phyloP scores from a whole-genome alignment of 176 grass and related monocot species.

The Microstegium vimineum region DNA sequence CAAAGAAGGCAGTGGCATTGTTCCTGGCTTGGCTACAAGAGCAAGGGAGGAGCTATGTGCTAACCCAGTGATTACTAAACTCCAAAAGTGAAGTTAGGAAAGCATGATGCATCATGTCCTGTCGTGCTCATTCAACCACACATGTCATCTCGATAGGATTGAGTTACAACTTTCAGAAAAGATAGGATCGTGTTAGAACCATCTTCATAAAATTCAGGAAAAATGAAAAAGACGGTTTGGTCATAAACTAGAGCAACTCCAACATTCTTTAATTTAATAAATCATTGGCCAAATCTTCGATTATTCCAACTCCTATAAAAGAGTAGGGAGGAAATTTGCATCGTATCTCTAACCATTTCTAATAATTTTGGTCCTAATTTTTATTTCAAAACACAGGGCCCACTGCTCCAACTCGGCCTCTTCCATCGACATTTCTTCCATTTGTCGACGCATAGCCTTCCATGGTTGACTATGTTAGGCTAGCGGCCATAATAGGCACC shows the following conservation, averaged over 20 bases:
- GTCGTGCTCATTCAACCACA: constrained; percentile 15
- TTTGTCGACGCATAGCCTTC: too few relatives aligned
- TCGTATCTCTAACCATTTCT: background rate
- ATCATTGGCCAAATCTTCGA: background rate
- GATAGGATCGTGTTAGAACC: background rate
- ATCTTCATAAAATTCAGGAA: background rate
- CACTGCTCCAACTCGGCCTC: too few relatives aligned
- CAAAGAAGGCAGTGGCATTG: background rate
- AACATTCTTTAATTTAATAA: background rate
- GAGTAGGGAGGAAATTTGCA: background rate
- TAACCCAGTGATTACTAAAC: background rate
- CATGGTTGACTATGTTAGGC: too few relatives aligned
- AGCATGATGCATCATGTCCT: constrained; percentile 14
- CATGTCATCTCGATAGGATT: background rate
- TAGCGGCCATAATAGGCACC: too few relatives aligned
- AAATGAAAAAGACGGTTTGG: background rate
- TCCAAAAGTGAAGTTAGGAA: constrained; percentile 27
- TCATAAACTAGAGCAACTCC: background rate
- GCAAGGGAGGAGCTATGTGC: background rate
- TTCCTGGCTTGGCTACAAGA: constrained; percentile 13
- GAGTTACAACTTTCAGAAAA: background rate
- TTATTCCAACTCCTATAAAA: background rate
- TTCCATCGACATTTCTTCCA: too few relatives aligned
- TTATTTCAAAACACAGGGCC: too few relatives aligned
- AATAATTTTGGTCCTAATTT: too few relatives aligned